phyloP scores from a whole-genome alignment of 306 rosid species.

The Cicer yamashitae region DNA sequence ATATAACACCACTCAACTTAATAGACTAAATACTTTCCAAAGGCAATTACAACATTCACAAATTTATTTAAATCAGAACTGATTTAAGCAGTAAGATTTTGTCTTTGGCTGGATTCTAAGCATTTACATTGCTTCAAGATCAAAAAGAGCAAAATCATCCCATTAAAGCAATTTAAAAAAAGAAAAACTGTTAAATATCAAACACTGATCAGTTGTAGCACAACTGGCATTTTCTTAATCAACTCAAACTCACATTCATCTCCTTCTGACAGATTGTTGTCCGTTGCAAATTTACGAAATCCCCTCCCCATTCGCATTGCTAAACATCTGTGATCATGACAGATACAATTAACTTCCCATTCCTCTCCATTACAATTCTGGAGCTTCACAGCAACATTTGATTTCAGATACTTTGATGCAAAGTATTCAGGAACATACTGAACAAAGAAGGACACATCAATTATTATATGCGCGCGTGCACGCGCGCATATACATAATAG shows the following conservation, averaged over 20 bases:
- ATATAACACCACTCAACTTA: too few relatives aligned
- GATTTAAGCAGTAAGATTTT: too few relatives aligned
- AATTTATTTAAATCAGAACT: too few relatives aligned
- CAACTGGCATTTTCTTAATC: slow-evolving; percentile 21
- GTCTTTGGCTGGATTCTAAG: too few relatives aligned
- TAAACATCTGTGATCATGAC: rapidly evolving
- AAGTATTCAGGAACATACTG: slow-evolving; percentile 45
- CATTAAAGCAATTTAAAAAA: too few relatives aligned
- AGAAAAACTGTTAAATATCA: too few relatives aligned
- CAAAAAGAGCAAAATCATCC: too few relatives aligned
- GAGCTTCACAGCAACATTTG: slow-evolving; percentile 13
- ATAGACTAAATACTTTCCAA: too few relatives aligned
- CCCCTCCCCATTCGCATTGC: slow-evolving; percentile 18
- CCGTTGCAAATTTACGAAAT: not conserved
- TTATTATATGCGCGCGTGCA: too few relatives aligned
- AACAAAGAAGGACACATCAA: not conserved
- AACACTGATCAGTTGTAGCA: slow-evolving; percentile 5
- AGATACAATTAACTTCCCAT: slow-evolving; percentile 16
- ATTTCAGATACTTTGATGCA: slow-evolving; percentile 34
- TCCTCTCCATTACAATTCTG: slow-evolving; percentile 21
- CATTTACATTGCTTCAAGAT: too few relatives aligned
- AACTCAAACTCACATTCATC: slow-evolving; percentile 49
- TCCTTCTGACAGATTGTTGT: not conserved
- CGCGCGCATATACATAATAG: too few relatives aligned
- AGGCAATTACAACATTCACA: too few relatives aligned